phyloP scores from a whole-genome alignment of 345 rosid genomes.

The Brassica napus region DNA sequence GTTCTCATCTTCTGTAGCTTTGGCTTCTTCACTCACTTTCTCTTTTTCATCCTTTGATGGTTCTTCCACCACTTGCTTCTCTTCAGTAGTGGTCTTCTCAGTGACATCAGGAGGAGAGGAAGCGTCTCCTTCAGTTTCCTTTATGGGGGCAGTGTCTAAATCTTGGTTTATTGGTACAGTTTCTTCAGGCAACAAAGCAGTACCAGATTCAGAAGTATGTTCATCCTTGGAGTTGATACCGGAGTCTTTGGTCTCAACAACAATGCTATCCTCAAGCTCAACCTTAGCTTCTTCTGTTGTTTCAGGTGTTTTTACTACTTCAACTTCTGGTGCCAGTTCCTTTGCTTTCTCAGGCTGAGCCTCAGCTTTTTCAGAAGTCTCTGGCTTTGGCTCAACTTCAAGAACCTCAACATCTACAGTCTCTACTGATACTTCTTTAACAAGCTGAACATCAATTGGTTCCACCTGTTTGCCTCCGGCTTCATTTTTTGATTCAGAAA shows the following conservation, averaged over 20 bases:
- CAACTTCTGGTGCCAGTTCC: no score
- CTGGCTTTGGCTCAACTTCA: constrained; percentile 29
- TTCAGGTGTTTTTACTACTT: constrained; percentile 21
- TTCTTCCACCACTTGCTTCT: constrained; percentile 28
- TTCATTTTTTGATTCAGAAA: constrained; percentile 20
- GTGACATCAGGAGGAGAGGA: constrained; percentile 2
- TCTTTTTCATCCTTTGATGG: constrained; percentile 34
- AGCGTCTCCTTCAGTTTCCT: constrained; percentile 14
- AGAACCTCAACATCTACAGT: constrained; percentile 15
- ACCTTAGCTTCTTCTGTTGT: constrained; percentile 18
- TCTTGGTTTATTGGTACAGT: not conserved
- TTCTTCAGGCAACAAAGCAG: not conserved
- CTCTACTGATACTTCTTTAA: constrained; percentile 16
- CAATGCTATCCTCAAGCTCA: constrained; percentile 15
- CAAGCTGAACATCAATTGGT: constrained; percentile 26
- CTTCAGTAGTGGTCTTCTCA: constrained; percentile 33
- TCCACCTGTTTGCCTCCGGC: constrained; percentile 21
- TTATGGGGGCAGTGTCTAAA: constrained; percentile 6
- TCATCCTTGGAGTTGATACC: constrained; percentile 14
- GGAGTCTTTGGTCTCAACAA: constrained; percentile 19
- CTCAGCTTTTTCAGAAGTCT: constrained; percentile 20
- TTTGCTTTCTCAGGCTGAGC: constrained; percentile 10
- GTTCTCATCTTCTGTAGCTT: constrained; percentile 27
- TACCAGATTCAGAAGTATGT: constrained; percentile 4
- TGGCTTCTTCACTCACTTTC: constrained; percentile 16